Conservation (phyloP, 2,329 filamentous ascomycete genomes). For the Beauveria asiatica region DNA sequence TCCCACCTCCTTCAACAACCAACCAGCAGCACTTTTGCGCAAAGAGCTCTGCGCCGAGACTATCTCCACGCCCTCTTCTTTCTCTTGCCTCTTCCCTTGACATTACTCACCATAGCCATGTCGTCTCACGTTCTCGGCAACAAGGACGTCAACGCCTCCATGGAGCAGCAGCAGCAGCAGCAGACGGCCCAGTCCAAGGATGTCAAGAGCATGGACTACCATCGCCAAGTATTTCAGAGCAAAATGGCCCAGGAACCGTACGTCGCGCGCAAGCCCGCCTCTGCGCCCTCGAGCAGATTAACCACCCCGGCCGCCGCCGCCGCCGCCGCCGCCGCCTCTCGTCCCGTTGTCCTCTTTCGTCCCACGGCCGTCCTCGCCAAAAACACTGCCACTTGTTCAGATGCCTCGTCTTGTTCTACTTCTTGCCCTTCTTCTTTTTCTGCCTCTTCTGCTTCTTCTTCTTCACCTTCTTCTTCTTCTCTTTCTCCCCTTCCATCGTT, state of each 20-base stretch:
- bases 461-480: not conserved
- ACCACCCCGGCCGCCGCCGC: not conserved
- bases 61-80: not conserved
- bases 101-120: conserved; percentile 38
- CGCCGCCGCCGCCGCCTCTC: not conserved
- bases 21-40: not conserved
- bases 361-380: not conserved
- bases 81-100: not conserved
- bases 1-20: not conserved
- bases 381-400: conserved; percentile 4
- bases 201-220: conserved; percentile 65
- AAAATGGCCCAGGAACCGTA: conserved; percentile 63
- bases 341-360: not conserved
- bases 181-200: conserved; percentile 29
- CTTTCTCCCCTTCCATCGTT: not conserved
- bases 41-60: not conserved
- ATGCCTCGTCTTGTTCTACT: conserved; percentile 9
- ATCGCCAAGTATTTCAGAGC: conserved; percentile 64
- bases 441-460: conserved; percentile 2
- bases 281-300: not conserved
- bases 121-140: conserved; percentile 52
- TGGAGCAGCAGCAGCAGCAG: conserved; percentile 25
- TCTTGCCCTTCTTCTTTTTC: not conserved
- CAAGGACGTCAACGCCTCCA: conserved; percentile 56
- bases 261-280: conserved; percentile 21